Evolutionary conservation across 371 early-diverging fungal species (phyloP).

Genomic region (Mortierella sp.): DNA sequence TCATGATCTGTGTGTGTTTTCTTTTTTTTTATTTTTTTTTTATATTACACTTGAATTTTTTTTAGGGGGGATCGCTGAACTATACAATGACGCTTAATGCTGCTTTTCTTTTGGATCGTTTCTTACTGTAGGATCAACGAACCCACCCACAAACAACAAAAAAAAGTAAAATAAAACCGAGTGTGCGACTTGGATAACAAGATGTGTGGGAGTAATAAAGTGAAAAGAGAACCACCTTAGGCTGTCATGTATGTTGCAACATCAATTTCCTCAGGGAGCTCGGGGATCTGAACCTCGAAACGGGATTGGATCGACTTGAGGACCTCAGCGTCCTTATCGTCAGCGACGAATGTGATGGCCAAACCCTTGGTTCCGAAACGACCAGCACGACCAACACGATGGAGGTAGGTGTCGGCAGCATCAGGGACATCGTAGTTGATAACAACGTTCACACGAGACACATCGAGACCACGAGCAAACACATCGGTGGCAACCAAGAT

Average conservation of each 20-base stretch:
- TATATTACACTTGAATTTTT: too few species aligned
- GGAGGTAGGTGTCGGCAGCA: conserved; percentile 94
- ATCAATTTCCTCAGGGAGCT: conserved; percentile 91
- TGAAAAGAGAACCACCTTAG: conserved; percentile 13
- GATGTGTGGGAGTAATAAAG: not conserved
- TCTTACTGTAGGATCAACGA: not conserved
- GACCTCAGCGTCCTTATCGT: conserved; percentile 84
- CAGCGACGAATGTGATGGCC: conserved; percentile 97
- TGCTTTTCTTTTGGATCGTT: not conserved
- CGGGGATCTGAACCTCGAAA: conserved; percentile 95
- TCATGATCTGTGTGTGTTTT: too few species aligned
- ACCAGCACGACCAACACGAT: conserved; percentile 99
- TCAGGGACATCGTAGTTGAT: conserved; percentile 99
- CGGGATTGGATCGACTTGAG: conserved; percentile 94
- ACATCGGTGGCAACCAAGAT: conserved; percentile 99
- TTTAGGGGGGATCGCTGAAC: too few species aligned
- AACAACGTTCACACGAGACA: conserved; percentile 98
- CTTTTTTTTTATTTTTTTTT: too few species aligned
- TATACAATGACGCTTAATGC: too few species aligned
- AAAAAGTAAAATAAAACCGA: not conserved
- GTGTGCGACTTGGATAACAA: not conserved
- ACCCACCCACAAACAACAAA: not conserved
- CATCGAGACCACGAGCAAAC: conserved; percentile 99
- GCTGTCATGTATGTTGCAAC: conserved; percentile 75
- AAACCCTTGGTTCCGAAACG: conserved; percentile 99